These are phyloP conservation scores for Malassezia globosa DNA, from an alignment of 1,284 basidiomycete genomes.

Conservation along the genomic window DNA sequence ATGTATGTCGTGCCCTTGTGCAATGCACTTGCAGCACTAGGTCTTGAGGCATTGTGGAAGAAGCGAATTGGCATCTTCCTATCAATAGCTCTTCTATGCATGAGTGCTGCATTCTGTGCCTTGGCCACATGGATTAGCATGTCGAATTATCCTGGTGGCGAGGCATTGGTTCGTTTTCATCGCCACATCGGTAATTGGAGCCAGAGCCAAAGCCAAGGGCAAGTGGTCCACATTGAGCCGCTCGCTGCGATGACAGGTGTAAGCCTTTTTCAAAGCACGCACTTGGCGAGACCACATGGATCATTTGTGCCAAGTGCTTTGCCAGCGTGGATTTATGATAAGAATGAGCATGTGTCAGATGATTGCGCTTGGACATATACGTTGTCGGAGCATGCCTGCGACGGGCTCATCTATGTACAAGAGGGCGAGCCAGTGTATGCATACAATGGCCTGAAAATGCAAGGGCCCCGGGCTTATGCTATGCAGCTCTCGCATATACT, in stretches of 20 bases:
- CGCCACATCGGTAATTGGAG: constrained; percentile 21
- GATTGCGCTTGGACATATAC: constrained; percentile 24
- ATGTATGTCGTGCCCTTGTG: constrained; percentile 72
- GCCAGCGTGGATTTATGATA: constrained; percentile 30
- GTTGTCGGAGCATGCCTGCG: constrained; percentile 17
- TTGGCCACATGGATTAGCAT: constrained; percentile 50
- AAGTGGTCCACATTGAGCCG: constrained; percentile 58
- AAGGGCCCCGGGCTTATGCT: no score
- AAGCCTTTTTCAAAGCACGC: constrained; percentile 69
- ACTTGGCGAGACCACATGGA: constrained; percentile 36
- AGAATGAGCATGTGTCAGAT: constrained; percentile 23
- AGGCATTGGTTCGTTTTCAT: constrained; percentile 61
- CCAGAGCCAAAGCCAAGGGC: no score
- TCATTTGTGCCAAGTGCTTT: constrained; percentile 4
- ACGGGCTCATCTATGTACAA: not conserved
- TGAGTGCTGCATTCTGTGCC: constrained; percentile 49
- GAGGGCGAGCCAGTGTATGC: not conserved
- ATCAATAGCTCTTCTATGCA: not conserved
- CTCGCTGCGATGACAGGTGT: constrained; percentile 80
- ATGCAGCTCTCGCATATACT: no score
- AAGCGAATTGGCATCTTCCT: not conserved
- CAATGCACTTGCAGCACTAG: constrained; percentile 67
- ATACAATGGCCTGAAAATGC: not conserved
- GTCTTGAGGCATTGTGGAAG: constrained; percentile 21
- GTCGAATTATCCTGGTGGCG: constrained; percentile 80